Conservation (phyloP, 2,329 filamentous ascomycete genomes). For the Elsinoe perseae region DNA sequence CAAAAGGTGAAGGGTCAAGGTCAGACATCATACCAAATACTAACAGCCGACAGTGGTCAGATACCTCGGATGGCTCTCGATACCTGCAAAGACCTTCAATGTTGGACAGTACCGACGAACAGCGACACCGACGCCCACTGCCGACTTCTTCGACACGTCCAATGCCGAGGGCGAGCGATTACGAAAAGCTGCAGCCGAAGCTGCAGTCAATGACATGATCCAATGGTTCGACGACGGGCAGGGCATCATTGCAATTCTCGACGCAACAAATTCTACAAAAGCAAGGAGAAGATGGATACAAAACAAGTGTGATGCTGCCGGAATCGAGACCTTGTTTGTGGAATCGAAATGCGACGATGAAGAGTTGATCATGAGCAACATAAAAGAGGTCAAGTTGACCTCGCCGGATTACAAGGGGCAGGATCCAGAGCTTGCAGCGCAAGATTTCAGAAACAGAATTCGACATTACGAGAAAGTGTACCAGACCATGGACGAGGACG, state of each 20-base stretch:
- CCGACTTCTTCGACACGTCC: constrained; percentile 88
- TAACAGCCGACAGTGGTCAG: constrained; percentile 37
- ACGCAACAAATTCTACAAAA: constrained; percentile 95
- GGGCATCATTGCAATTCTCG: constrained; percentile 85
- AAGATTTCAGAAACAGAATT: constrained; percentile 89
- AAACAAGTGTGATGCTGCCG: constrained; percentile 64
- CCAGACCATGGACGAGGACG: constrained; percentile 82
- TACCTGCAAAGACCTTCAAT: constrained; percentile 91
- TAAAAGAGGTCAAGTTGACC: constrained; percentile 92
- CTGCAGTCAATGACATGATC: constrained; percentile 87
- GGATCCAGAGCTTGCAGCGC: constrained; percentile 82
- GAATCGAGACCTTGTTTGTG: constrained; percentile 87
- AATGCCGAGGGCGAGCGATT: constrained; percentile 87
- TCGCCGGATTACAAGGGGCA: constrained; percentile 91
- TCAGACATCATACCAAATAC: neutral
- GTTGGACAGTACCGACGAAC: constrained; percentile 91
- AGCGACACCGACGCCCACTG: constrained; percentile 80
- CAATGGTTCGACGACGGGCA: constrained; percentile 73
- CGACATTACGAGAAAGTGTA: constrained; percentile 97
- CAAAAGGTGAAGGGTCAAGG: constrained; percentile 64
- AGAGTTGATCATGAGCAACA: constrained; percentile 95
- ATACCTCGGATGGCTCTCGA: constrained; percentile 94
- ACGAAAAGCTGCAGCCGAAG: constrained; percentile 80
- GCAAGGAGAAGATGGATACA: constrained; percentile 83
- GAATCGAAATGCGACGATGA: constrained; percentile 97